These are phyloP conservation scores for Eutypa lata DNA, from an alignment of 2,329 filamentous ascomycete genomes.

Conservation along the genomic window DNA sequence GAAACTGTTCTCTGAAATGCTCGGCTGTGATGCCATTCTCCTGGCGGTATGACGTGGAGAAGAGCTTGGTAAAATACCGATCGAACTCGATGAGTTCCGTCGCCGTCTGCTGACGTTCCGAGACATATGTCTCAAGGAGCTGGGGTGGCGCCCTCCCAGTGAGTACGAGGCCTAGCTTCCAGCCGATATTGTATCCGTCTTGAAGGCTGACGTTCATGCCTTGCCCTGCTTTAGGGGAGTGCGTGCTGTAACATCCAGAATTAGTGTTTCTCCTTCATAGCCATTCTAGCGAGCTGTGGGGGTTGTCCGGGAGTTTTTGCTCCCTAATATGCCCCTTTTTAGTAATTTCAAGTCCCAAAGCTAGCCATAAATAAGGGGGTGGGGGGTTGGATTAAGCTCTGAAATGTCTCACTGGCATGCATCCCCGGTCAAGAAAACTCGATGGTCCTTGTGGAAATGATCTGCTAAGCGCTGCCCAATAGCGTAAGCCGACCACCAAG, in stretches of 20 bases:
- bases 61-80: constrained; percentile 49
- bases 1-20: constrained; percentile 55
- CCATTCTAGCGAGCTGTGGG: no score
- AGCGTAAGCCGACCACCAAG: constrained; percentile 63
- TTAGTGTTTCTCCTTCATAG: no score
- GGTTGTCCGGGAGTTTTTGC: no score
- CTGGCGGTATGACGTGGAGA: constrained; percentile 39
- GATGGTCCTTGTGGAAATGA: constrained; percentile 52
- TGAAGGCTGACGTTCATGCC: constrained; percentile 61
- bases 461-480: constrained; percentile 61
- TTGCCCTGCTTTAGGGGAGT: constrained; percentile 64
- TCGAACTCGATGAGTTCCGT: constrained; percentile 61
- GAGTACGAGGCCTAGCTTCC: constrained; percentile 53
- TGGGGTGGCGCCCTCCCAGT: constrained; percentile 37
- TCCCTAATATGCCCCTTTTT: no score
- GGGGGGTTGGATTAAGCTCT: no score
- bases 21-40: constrained; percentile 39
- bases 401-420: no score
- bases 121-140: constrained; percentile 50
- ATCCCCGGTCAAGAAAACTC: constrained; percentile 62
- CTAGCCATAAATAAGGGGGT: no score
- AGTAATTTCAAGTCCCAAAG: no score
- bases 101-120: constrained; percentile 50
- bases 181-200: constrained; percentile 61
- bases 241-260: no score